phyloP scores from a whole-genome alignment of 1,284 basidiomycete species.

The Leccinum pallidistipes region DNA sequence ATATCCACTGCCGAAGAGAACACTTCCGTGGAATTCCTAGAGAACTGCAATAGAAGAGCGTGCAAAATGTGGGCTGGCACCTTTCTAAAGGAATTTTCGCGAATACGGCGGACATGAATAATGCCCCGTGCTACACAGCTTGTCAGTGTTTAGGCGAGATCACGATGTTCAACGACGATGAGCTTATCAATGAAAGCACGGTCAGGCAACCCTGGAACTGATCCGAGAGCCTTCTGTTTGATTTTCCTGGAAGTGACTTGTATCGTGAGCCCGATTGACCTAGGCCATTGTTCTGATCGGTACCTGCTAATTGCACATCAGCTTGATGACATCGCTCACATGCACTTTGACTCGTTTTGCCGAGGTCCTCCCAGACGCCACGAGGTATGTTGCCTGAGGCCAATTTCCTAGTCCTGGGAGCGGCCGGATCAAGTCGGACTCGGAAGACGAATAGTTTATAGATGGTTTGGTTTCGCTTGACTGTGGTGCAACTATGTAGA shows the following conservation, averaged over 20 bases:
- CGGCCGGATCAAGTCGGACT: conserved; percentile 21
- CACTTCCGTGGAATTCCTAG: conserved; percentile 9
- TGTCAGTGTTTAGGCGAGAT: conserved; percentile 27
- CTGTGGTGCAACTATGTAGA: neutral
- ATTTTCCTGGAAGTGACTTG: neutral
- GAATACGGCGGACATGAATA: conserved; percentile 31
- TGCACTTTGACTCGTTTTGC: conserved; percentile 11
- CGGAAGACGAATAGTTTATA: neutral
- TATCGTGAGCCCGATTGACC: neutral
- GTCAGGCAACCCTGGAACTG: conserved; percentile 6
- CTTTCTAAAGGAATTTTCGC: conserved; percentile 28
- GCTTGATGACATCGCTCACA: conserved; percentile 2
- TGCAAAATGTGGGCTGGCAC: conserved; percentile 13
- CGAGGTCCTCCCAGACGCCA: conserved; percentile 9
- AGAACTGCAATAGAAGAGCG: conserved; percentile 25
- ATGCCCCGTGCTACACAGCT: conserved; percentile 20
- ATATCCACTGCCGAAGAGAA: conserved; percentile 17
- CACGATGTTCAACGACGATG: conserved; percentile 14
- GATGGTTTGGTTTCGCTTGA: neutral
- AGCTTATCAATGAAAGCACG: conserved; percentile 9
- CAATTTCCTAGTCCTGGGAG: conserved; percentile 6
- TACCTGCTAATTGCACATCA: conserved; percentile 6
- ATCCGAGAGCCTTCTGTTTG: conserved; percentile 15
- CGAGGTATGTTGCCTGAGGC: conserved; percentile 1
- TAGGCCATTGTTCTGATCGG: conserved; percentile 3